Conservation (phyloP, 108 stramenopile genomes). For the Pseudonitzschia pungens region DNA sequence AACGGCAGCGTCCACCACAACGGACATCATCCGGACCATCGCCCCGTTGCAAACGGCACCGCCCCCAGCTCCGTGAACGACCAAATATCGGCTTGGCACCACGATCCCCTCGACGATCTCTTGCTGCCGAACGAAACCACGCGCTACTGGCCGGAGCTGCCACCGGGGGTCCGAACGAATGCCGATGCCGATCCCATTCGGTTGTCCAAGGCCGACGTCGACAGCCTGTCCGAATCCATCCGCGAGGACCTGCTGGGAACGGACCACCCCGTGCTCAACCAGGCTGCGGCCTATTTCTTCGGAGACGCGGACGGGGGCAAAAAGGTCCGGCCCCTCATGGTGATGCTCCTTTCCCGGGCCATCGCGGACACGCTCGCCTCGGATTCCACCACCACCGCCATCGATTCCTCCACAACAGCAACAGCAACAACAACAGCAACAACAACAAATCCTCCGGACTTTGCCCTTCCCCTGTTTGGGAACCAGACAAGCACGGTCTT, state of each 20-base stretch:
- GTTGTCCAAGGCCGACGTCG: slow-evolving; percentile 61
- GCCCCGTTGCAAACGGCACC: slow-evolving; percentile 16
- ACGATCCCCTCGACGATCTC: slow-evolving; percentile 80
- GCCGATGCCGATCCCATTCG: slow-evolving; percentile 66
- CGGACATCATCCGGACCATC: slow-evolving; percentile 22
- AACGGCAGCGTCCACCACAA: slow-evolving; percentile 24
- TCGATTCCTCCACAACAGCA: not conserved
- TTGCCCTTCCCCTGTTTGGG: not conserved
- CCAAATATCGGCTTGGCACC: slow-evolving; percentile 41
- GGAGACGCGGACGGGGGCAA: slow-evolving; percentile 67
- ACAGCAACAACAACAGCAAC: slow-evolving; percentile 15
- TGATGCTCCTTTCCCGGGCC: slow-evolving; percentile 81
- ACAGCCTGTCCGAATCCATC: slow-evolving; percentile 71
- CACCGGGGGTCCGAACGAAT: slow-evolving; percentile 43
- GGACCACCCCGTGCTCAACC: slow-evolving; percentile 80
- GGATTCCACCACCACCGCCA: not conserved
- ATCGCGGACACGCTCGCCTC: slow-evolving; percentile 44
- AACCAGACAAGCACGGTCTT: slow-evolving; percentile 27
- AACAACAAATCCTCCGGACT: not conserved
- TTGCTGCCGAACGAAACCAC: slow-evolving; percentile 47
- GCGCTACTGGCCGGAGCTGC: slow-evolving; percentile 53
- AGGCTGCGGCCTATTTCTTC: slow-evolving; percentile 85
- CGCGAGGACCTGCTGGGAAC: slow-evolving; percentile 78
- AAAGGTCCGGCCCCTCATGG: slow-evolving; percentile 86
- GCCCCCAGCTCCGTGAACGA: slow-evolving; percentile 44